phyloP scores from a whole-genome alignment of 2,329 filamentous ascomycete species.

The Ascochyta fabae region DNA sequence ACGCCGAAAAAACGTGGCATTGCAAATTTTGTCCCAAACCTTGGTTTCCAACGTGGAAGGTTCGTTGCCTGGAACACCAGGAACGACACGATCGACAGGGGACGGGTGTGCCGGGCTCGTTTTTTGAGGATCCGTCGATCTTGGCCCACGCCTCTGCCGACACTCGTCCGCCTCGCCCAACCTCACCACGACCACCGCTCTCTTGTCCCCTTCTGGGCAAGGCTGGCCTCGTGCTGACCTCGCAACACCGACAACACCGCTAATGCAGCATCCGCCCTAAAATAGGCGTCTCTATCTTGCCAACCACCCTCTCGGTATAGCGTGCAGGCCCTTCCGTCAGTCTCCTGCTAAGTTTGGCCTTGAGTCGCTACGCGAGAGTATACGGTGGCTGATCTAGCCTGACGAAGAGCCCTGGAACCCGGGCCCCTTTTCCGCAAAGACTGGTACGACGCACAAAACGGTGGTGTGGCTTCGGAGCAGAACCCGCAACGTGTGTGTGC shows the following conservation, averaged over 20 bases:
- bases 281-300: conserved; percentile 14
- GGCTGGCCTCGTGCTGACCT: conserved; percentile 1
- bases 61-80: conserved; percentile 2
- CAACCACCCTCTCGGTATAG: background rate
- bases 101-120: conserved; percentile 1
- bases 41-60: background rate
- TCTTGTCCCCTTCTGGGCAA: conserved; percentile 12
- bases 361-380: background rate
- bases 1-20: background rate
- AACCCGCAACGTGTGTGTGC: conserved; percentile 12
- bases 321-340: background rate
- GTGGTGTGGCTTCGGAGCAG: conserved; percentile 2
- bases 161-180: background rate
- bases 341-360: background rate
- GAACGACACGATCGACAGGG: background rate
- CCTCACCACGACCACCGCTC: background rate
- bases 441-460: conserved; percentile 5
- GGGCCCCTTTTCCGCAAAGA: conserved; percentile 8
- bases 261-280: conserved; percentile 1
- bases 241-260: background rate
- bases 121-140: conserved; percentile 15
- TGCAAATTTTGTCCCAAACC: background rate
- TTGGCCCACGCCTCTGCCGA: conserved; percentile 9
- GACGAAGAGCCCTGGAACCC: background rate
- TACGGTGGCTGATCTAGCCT: background rate